Evolutionary conservation across 1,284 basidiomycete species (phyloP), one percentile per base, ranked within the genome.

Genomic region (Tylopilus sp.): DNA sequence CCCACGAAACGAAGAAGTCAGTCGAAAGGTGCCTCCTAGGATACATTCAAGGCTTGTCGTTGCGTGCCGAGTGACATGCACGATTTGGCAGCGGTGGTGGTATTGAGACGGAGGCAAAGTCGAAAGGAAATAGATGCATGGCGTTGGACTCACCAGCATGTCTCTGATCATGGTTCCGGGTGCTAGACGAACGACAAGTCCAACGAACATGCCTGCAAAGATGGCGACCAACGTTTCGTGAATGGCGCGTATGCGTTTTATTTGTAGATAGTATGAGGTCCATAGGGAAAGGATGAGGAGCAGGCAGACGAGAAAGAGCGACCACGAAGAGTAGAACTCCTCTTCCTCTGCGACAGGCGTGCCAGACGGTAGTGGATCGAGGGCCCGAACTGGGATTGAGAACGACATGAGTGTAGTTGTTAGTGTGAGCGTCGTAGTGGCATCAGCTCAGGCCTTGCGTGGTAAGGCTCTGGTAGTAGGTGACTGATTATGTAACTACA

Each of bases 151-250:
- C 71, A 93, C 92, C 71, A 99, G 76, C 96, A 99, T 99, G 65
- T 95, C 92, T 59, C 93, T 81, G 55, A 99, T 97, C 75, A 95
- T 84, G 54, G 89, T 90, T 15, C 94, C 94, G 0, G 96, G 95
- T 1, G 90, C 86, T 30, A 99, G 74, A 55, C 97, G 78, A 30
- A 99, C 85, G 51, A 96, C 81, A 56, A 97, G 74, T 1, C 96
- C 96, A 40, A 99, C 96, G 44, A 92, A 80, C 93, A 97, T 98
- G 48, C 96, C 92, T 12, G 94, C 93, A 64, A 96, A 86, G 56
- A 98, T 92, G 34, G 96, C 92, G 19, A 99, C 90, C 44, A 98
- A 78, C 0, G 97, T 99, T 72, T 99, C 97, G 64, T 99, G 95
- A 15, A 99, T 82, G 12, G 93, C 90, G 44, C 94, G 85, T 73